phyloP scores from a whole-genome alignment of 257 asterid genomes.

The Ocimum tenuiflorum region DNA sequence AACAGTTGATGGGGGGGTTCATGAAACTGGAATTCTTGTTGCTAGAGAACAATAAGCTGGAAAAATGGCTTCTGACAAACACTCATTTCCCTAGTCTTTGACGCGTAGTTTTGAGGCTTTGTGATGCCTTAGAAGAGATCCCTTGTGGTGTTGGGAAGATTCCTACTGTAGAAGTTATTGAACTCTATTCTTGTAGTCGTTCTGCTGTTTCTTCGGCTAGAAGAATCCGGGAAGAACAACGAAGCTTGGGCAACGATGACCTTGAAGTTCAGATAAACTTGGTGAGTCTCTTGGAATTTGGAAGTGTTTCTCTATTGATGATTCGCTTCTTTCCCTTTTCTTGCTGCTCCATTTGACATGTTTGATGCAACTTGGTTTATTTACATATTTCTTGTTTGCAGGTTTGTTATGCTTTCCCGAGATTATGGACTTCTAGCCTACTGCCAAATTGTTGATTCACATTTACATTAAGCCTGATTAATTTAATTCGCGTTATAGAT shows the following conservation, averaged over 20 bases:
- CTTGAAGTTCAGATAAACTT: conserved; percentile 21
- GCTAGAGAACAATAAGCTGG: conserved; percentile 12
- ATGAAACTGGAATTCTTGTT: conserved; percentile 9
- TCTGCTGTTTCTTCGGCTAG: conserved; percentile 25
- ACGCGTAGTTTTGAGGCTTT: conserved; percentile 16
- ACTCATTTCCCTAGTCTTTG: conserved; percentile 21
- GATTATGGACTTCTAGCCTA: too few species aligned
- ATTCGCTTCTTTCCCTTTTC: too few species aligned
- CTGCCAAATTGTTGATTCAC: too few species aligned
- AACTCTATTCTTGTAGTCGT: conserved; percentile 20
- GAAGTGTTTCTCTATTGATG: not conserved
- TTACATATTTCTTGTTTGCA: not conserved
- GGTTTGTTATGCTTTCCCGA: too few species aligned
- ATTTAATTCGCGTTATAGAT: too few species aligned
- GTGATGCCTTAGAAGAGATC: conserved; percentile 18
- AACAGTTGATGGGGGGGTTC: conserved; percentile 14
- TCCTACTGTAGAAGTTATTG: conserved; percentile 27
- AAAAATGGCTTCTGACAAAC: not conserved
- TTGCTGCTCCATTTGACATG: too few species aligned
- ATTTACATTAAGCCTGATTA: too few species aligned
- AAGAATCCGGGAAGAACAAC: conserved; percentile 28
- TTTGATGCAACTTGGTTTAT: not conserved
- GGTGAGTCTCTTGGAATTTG: conserved; percentile 6
- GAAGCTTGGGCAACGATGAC: conserved; percentile 25
- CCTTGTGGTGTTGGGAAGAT: conserved; percentile 25